A percentile compares a stretch with the other conserved stretches of the same genome.
Conservation (phyloP, 176 grass and related monocot genomes). For the Cenchrus purpureus region DNA sequence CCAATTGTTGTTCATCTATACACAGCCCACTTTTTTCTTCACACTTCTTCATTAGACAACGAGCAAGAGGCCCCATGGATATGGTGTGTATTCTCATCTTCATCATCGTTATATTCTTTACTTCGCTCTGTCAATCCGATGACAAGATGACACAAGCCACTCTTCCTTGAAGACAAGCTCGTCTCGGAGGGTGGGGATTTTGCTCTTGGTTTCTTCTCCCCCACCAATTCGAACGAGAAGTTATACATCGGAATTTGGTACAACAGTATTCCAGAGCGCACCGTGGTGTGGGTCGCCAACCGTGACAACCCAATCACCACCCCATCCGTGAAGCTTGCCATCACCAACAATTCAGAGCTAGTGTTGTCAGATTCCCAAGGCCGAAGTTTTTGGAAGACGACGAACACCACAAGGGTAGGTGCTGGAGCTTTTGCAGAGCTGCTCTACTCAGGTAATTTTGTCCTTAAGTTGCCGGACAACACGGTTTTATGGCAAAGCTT, state of each 20-base stretch:
- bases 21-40: background rate
- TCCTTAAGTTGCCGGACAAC: too few species aligned
- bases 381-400: background rate
- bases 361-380: background rate
- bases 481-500: too few species aligned
- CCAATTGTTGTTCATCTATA: background rate
- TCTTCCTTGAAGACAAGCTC: constrained; percentile 10
- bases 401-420: background rate
- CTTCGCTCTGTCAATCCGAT: background rate
- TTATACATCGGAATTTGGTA: too few species aligned
- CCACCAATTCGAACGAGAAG: too few species aligned
- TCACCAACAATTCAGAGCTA: background rate
- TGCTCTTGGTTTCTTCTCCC: too few species aligned
- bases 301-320: background rate
- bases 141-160: constrained; percentile 12
- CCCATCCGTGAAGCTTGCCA: background rate
- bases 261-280: too few species aligned
- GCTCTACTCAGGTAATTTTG: background rate
- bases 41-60: too few species aligned
- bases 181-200: constrained; percentile 42
- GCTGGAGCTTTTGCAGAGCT: background rate
- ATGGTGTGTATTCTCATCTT: background rate
- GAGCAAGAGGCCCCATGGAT: background rate
- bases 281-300: background rate
- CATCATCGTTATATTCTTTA: background rate